Evolutionary conservation across 2,329 filamentous ascomycete genomes (phyloP).

Genomic region (Aspergillus flavus): DNA sequence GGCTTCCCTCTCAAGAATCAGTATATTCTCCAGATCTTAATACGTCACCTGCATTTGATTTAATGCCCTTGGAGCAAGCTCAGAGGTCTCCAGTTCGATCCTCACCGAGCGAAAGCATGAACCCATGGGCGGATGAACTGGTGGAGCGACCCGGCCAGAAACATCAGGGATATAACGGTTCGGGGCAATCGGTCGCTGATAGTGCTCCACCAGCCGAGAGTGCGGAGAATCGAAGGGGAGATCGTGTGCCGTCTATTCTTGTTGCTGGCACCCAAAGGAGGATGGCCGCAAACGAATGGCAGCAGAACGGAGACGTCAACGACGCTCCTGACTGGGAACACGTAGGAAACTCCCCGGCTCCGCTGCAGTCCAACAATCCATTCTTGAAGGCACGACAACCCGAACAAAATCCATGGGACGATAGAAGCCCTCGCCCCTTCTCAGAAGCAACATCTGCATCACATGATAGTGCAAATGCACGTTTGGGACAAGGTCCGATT

Average conservation of each 20-base stretch:
- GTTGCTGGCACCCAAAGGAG: slow-evolving; percentile 26
- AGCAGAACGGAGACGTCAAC: slow-evolving; percentile 12
- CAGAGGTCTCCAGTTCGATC: slow-evolving; percentile 38
- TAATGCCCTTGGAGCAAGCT: slow-evolving; percentile 42
- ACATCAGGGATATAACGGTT: slow-evolving; percentile 10
- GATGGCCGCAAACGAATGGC: slow-evolving; percentile 26
- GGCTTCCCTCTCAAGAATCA: slow-evolving; percentile 32
- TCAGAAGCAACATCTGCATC: slow-evolving; percentile 23
- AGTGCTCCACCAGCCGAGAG: slow-evolving; percentile 5
- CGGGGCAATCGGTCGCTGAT: slow-evolving; percentile 10
- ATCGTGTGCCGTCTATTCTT: slow-evolving; percentile 26
- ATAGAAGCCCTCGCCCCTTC: slow-evolving; percentile 18
- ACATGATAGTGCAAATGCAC: slow-evolving; percentile 27
- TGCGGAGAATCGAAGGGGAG: slow-evolving; percentile 13
- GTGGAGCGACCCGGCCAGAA: slow-evolving; percentile 24
- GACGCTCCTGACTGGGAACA: slow-evolving; percentile 26
- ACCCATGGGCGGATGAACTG: slow-evolving; percentile 36
- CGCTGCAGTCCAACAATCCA: slow-evolving; percentile 44
- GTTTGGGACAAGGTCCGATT: slow-evolving; percentile 36
- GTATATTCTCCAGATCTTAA: slow-evolving; percentile 42
- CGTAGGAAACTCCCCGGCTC: slow-evolving; percentile 23
- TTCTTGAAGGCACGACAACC: slow-evolving; percentile 36
- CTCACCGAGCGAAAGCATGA: slow-evolving; percentile 29
- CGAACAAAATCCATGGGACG: slow-evolving; percentile 25
- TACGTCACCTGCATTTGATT: slow-evolving; percentile 40